A percentile compares a stretch with the other conserved stretches of the same genome.
Evolutionary conservation across 2,329 filamentous ascomycete genomes (phyloP).

Genomic region (Hypoxylon sp.): DNA sequence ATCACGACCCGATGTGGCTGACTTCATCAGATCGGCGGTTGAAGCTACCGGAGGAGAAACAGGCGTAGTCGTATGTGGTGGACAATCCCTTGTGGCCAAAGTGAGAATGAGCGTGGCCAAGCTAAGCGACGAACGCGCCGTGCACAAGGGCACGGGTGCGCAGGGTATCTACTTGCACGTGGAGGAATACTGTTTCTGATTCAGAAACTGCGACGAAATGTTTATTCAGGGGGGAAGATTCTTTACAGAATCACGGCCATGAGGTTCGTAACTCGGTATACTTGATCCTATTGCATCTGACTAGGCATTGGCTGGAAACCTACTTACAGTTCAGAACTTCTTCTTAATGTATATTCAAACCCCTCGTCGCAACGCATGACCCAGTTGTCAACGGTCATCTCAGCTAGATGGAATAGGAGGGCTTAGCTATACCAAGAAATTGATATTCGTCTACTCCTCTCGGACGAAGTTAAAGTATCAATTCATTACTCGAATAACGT

Average conservation of each 20-base stretch:
- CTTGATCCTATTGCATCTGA: slow-evolving; percentile 4
- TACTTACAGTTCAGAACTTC: slow-evolving; percentile 7
- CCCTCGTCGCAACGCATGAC: neutral
- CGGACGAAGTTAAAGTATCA: neutral
- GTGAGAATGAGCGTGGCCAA: slow-evolving; percentile 69
- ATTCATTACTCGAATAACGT: neutral
- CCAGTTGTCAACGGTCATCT: slow-evolving; percentile 5
- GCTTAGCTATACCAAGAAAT: slow-evolving; percentile 14
- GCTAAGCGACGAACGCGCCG: slow-evolving; percentile 72
- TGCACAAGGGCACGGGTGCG: slow-evolving; percentile 75
- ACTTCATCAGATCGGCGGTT: slow-evolving; percentile 67
- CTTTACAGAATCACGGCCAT: neutral
- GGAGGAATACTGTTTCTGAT: slow-evolving; percentile 71
- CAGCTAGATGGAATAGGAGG: neutral
- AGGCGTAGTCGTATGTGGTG: slow-evolving; percentile 73
- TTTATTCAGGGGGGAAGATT: slow-evolving; percentile 9
- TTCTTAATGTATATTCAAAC: slow-evolving; percentile 9
- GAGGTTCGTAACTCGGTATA: slow-evolving; percentile 7
- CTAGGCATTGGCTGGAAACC: slow-evolving; percentile 3
- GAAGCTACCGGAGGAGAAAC: slow-evolving; percentile 73
- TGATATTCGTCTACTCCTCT: slow-evolving; percentile 2
- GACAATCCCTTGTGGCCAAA: slow-evolving; percentile 66
- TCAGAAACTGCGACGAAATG: neutral
- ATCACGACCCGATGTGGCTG: slow-evolving; percentile 65
- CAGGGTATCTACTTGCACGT: slow-evolving; percentile 74